Conservation (phyloP, 2,329 filamentous ascomycete genomes). For the Colletotrichum spinosum region DNA sequence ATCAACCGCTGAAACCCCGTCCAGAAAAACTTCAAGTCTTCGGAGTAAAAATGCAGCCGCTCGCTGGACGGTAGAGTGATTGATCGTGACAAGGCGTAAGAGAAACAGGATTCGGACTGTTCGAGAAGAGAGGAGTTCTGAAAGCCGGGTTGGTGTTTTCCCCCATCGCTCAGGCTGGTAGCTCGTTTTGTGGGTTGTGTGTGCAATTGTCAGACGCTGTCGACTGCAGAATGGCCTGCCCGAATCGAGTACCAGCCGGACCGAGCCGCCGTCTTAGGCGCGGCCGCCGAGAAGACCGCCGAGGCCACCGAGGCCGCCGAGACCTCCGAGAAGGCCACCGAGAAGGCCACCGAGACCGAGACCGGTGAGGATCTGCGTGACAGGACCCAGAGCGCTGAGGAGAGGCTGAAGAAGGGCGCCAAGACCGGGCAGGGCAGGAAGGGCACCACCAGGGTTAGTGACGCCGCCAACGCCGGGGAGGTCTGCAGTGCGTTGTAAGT, state of each 20-base stretch:
- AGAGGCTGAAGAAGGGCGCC: neutral
- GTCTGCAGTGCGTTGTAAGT: neutral
- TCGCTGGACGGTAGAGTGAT: constrained; percentile 5
- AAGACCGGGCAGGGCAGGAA: neutral
- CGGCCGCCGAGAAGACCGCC: neutral
- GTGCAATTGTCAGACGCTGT: constrained; percentile 21
- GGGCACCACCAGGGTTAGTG: neutral
- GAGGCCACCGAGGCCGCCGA: neutral
- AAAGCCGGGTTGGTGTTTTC: no score
- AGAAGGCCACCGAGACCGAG: neutral
- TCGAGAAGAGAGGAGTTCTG: no score
- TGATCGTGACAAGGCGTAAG: constrained; percentile 1
- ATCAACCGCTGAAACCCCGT: constrained; percentile 10
- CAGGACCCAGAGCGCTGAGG: neutral
- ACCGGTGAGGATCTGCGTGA: neutral
- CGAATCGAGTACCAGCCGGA: constrained; percentile 14
- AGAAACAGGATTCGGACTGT: neutral
- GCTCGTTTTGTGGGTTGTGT: constrained; percentile 22
- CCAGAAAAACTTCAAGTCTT: constrained; percentile 24
- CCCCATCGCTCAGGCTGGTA: constrained; percentile 1
- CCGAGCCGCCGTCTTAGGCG: constrained; percentile 6
- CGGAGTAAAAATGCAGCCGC: constrained; percentile 2
- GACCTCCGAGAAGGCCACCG: neutral
- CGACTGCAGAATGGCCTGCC: constrained; percentile 24
- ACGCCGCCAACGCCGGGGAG: constrained; percentile 1